Evolutionary conservation across 305 asterid genomes (phyloP), one percentile per base, ranked within the genome.

Genomic region (Fraxinus floribunda): DNA sequence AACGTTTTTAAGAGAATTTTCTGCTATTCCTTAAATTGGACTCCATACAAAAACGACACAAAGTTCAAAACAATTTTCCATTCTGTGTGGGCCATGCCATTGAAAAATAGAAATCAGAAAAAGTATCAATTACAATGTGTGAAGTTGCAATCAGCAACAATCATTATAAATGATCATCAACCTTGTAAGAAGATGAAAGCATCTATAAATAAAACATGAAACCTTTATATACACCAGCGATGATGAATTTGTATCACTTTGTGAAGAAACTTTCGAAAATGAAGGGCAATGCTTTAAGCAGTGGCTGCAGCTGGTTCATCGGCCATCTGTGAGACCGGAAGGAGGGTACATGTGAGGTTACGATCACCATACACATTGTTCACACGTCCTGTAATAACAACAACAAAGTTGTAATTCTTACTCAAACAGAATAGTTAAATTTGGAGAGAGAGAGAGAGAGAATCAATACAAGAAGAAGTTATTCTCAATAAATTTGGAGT

Each of bases 351-450:
- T 86, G 90, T 72, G 83, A 95, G 98, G 94, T 94, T 92, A 80
- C 99, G 97, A 81, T 95, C 99, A 57, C 99, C 98, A 6, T 95
- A 93, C 83, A 95, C 98, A 41, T 95, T 95, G 91, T 95, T 97
- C 35, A 95, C 97, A 0, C 98, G 97, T 64, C 73, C 73, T 64
- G 73, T 64, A 22, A 26, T 3, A 64, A 64, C 73, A 64, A 20
- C 32, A 62, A 64, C 35, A 64, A 22, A 64, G 66, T 55, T n/a
- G 10, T 55, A 18, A 55, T 55, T 55, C 24, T 46, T 46, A 46
- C 57, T 57, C 68, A 1, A 57, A 57, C 1, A 18, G 29, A 57
- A 57, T 20, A 18, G 68, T 57, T 57, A 57, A 57, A 57, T 20
- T 57, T 0, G 4, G 68, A 0, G 66, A 55, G 66, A 44, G 52